phyloP scores from a whole-genome alignment of 2,329 filamentous ascomycete genomes.

The Teratosphaeria pseudoeucalypti region DNA sequence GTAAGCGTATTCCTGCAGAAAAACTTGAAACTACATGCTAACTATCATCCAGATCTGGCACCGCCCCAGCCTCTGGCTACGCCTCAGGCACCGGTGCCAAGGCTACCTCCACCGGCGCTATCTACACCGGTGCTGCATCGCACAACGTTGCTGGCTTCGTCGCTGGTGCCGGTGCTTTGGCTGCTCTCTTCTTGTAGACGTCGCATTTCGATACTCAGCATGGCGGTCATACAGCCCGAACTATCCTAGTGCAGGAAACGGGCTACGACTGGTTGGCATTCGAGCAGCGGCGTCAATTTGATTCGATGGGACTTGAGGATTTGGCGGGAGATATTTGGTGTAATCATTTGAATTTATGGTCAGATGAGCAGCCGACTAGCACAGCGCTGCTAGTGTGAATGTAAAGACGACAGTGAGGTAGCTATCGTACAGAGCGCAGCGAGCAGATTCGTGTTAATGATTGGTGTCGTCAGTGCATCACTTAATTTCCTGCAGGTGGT shows the following conservation, averaged over 20 bases:
- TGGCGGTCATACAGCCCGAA: not conserved
- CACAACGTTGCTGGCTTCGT: not conserved
- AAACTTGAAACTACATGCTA: not conserved
- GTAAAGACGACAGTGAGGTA: not conserved
- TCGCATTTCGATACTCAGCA: not conserved
- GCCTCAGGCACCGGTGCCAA: not conserved
- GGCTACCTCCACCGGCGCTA: not conserved
- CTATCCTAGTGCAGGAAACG: not conserved
- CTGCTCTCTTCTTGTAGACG: not conserved
- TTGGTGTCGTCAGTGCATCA: no score
- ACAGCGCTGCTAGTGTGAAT: not conserved
- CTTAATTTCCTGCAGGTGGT: no score
- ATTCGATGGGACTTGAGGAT: not conserved
- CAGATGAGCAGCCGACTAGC: not conserved
- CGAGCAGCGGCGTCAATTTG: not conserved
- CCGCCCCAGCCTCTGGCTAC: not conserved
- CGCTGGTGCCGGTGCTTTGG: not conserved
- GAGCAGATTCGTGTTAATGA: not conserved
- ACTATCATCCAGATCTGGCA: not conserved
- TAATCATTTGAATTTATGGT: not conserved
- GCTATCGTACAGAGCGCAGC: not conserved
- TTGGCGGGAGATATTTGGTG: not conserved
- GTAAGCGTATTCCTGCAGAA: not conserved
- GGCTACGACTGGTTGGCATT: not conserved
- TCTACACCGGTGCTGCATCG: constrained; percentile 1